Conservation (phyloP, 1,284 basidiomycete genomes). For the Leccinum huronense region DNA sequence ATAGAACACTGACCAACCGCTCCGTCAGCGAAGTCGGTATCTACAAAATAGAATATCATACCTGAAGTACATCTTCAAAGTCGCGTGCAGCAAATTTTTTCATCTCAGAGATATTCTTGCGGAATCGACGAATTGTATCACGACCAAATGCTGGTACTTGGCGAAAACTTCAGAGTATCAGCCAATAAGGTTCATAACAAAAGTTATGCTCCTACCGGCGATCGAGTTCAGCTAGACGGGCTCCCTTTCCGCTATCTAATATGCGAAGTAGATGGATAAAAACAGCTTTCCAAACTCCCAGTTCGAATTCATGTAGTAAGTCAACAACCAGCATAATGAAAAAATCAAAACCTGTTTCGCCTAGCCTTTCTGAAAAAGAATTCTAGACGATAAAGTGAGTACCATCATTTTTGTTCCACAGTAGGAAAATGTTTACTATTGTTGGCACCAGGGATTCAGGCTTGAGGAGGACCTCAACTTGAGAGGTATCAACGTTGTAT, state of each 20-base stretch:
- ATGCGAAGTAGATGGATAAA: too few relatives aligned
- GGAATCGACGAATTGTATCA: conserved; percentile 10
- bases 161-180: conserved; percentile 1
- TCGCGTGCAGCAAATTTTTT: conserved; percentile 33
- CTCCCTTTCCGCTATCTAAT: too few relatives aligned
- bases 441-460: neutral
- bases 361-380: neutral
- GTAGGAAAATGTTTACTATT: neutral
- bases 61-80: conserved; percentile 32
- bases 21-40: too few relatives aligned
- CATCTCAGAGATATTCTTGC: conserved; percentile 31
- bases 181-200: neutral
- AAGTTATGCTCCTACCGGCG: neutral
- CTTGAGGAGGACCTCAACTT: neutral
- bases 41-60: neutral
- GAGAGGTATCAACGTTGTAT: neutral
- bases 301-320: too few relatives aligned
- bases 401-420: neutral
- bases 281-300: too few relatives aligned
- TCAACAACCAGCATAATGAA: neutral
- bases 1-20: too few relatives aligned
- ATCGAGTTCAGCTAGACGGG: neutral
- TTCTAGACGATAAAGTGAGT: neutral
- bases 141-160: conserved; percentile 28
- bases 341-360: neutral